phyloP scores from a whole-genome alignment of 768 basidiomycete species.

The Psilocybe tampanensis region DNA sequence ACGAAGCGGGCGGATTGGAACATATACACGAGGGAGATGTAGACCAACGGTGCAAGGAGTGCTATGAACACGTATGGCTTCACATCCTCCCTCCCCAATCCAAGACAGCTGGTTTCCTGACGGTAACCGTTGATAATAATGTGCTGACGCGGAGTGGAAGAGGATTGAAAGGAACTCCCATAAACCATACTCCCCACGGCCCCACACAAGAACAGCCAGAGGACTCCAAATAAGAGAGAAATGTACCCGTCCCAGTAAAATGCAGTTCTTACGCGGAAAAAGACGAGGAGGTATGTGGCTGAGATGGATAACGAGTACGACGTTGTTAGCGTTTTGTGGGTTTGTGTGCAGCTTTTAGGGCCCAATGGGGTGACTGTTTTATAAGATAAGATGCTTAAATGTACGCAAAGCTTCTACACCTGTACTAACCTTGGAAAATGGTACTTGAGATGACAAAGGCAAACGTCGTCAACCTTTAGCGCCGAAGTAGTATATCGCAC shows the following conservation, averaged over 20 bases:
- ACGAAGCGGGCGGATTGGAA: constrained; percentile 10
- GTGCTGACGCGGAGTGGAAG: neutral
- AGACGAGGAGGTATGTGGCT: constrained; percentile 5
- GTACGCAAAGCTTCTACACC: neutral
- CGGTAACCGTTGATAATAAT: too few species aligned
- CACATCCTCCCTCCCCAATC: neutral
- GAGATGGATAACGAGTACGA: constrained; percentile 7
- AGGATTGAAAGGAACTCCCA: neutral
- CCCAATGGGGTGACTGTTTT: neutral
- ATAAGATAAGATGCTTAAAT: too few species aligned
- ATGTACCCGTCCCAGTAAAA: constrained; percentile 10
- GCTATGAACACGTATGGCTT: constrained; percentile 8
- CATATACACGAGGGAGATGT: constrained; percentile 12
- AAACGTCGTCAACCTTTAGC: neutral
- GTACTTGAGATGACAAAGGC: neutral
- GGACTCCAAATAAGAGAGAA: constrained; percentile 1
- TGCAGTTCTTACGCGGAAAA: constrained; percentile 5
- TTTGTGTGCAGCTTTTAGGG: constrained; percentile 1
- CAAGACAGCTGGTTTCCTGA: too few species aligned
- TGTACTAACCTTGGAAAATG: neutral
- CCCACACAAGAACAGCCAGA: constrained; percentile 4
- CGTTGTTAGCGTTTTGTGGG: neutral
- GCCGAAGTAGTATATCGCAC: too few species aligned
- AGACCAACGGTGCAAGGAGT: constrained; percentile 10
- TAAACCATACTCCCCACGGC: constrained; percentile 6